Evolutionary conservation across 1,139 yeast genomes (phyloP).

Genomic region (Candida smagusa): DNA sequence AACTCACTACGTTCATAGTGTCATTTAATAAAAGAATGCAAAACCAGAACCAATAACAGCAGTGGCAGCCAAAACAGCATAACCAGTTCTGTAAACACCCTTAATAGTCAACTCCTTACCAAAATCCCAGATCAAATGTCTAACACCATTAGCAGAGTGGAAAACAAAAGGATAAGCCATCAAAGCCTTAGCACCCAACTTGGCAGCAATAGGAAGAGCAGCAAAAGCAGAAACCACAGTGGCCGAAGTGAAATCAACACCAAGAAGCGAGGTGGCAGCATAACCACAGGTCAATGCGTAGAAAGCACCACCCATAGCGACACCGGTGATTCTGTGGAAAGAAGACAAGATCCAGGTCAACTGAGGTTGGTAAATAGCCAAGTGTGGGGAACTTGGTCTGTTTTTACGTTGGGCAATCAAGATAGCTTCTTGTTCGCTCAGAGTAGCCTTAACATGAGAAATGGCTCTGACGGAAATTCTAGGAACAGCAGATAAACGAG

Average conservation of each 20-base stretch:
- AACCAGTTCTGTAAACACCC: conserved; percentile 93
- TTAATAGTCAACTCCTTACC: conserved; percentile 74
- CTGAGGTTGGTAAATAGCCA: conserved; percentile 87
- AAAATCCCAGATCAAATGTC: conserved; percentile 92
- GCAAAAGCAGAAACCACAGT: conserved; percentile 54
- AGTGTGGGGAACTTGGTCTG: conserved; percentile 92
- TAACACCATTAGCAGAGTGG: conserved; percentile 82
- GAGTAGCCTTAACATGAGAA: conserved; percentile 59
- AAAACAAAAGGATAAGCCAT: conserved; percentile 82
- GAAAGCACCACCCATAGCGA: conserved; percentile 72
- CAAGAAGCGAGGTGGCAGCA: conserved; percentile 67
- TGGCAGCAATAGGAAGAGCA: conserved; percentile 58
- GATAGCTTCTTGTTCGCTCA: conserved; percentile 63
- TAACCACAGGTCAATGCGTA: conserved; percentile 75
- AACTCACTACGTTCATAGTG: background rate
- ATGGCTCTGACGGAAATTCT: conserved; percentile 27
- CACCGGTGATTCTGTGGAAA: conserved; percentile 86
- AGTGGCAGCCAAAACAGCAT: conserved; percentile 71
- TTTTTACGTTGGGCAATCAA: conserved; percentile 78
- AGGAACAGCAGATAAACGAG: conserved; percentile 3
- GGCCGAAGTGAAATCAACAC: conserved; percentile 62
- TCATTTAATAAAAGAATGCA: conserved; percentile 31
- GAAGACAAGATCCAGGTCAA: conserved; percentile 78
- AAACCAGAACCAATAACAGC: conserved; percentile 62
- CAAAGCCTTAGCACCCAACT: conserved; percentile 62